Evolutionary conservation across 2,329 filamentous ascomycete species (phyloP).

Genomic region (Teratosphaeria gauchensis): DNA sequence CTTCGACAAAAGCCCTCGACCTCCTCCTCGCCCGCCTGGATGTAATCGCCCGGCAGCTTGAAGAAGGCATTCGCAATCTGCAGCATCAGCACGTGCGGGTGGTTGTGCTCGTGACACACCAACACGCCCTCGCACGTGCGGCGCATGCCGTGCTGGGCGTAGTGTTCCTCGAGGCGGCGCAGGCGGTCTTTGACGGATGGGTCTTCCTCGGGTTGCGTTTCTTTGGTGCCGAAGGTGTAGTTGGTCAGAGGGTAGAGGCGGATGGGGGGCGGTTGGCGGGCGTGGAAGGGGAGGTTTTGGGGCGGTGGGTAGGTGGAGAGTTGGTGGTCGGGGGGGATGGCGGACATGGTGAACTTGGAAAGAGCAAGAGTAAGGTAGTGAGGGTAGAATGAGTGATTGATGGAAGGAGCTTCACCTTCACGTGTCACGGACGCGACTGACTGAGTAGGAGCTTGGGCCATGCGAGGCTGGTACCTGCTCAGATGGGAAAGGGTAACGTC

Average conservation of each 20-base stretch:
- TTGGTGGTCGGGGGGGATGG: conserved; percentile 18
- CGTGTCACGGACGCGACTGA: background rate
- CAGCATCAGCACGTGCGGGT: conserved; percentile 96
- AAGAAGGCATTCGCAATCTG: conserved; percentile 99
- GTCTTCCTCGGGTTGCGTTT: conserved; percentile 95
- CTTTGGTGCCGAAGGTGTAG: conserved; percentile 98
- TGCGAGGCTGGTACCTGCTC: background rate
- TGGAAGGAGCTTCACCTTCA: background rate
- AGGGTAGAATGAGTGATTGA: too few relatives aligned
- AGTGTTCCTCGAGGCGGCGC: conserved; percentile 93
- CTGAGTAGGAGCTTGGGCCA: background rate
- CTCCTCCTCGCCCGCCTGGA: conserved; percentile 80
- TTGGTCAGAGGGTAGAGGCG: conserved; percentile 64
- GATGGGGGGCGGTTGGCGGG: conserved; percentile 80
- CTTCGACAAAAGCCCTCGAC: conserved; percentile 88
- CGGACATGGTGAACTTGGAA: too few relatives aligned
- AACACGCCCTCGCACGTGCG: conserved; percentile 94
- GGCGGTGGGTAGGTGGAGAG: conserved; percentile 16
- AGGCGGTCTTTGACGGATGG: conserved; percentile 87
- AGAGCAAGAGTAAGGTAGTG: too few relatives aligned
- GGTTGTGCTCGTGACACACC: conserved; percentile 97
- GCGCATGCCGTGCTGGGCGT: conserved; percentile 84
- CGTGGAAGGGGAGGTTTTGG: conserved; percentile 59
- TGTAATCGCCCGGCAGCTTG: conserved; percentile 93
- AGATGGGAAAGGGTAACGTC: background rate